phyloP scores from a whole-genome alignment of 2,329 filamentous ascomycete genomes.

The Juglanconis sp. region DNA sequence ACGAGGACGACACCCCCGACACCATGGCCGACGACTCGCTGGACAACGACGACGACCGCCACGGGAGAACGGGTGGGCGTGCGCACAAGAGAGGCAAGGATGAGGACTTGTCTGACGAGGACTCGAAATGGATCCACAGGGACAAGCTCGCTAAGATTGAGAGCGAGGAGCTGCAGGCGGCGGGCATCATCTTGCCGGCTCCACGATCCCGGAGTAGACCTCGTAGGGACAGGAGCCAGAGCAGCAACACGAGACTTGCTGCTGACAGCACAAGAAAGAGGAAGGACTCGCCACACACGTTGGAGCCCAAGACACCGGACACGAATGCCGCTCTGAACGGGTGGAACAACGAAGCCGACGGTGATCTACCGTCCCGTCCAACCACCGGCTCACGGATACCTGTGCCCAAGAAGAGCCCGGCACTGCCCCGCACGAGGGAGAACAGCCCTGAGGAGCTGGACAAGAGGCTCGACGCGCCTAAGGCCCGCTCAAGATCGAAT shows the following conservation, averaged over 20 bases:
- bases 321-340: constrained; percentile 36
- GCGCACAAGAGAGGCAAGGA: constrained; percentile 24
- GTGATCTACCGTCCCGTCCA: constrained; percentile 47
- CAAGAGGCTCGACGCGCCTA: constrained; percentile 56
- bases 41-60: constrained; percentile 23
- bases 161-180: constrained; percentile 74
- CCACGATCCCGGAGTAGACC: constrained; percentile 49
- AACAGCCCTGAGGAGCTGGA: constrained; percentile 53
- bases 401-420: constrained; percentile 74
- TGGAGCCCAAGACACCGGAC: constrained; percentile 37
- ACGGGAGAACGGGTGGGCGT: constrained; percentile 11
- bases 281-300: constrained; percentile 42
- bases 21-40: constrained; percentile 40
- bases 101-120: constrained; percentile 44
- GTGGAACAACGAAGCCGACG: constrained; percentile 70
- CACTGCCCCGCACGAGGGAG: constrained; percentile 65
- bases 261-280: constrained; percentile 32
- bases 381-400: constrained; percentile 80
- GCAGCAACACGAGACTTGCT: constrained; percentile 30
- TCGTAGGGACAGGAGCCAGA: constrained; percentile 40
- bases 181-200: constrained; percentile 63
- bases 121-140: constrained; percentile 80
- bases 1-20: constrained; percentile 39
- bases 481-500: constrained; percentile 55
- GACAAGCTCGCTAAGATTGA: constrained; percentile 82